These are phyloP conservation scores for Sporobolomyces phaffii DNA, from an alignment of 768 basidiomycete species.

Conservation along the genomic window DNA sequence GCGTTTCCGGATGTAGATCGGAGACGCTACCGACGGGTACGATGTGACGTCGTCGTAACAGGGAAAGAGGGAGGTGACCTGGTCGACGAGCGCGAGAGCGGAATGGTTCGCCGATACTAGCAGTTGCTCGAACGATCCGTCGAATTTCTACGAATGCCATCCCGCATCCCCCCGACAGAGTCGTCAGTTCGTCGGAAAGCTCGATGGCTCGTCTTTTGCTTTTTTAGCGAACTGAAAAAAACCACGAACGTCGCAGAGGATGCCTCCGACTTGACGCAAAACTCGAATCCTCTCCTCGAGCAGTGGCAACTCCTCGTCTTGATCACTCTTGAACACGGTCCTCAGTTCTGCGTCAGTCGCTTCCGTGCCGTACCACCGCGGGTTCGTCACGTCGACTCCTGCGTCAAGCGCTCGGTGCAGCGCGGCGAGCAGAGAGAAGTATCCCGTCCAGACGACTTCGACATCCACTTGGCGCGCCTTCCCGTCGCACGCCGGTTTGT, in stretches of 20 bases:
- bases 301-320: slow-evolving; percentile 63
- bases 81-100: slow-evolving; percentile 65
- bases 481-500: slow-evolving; percentile 58
- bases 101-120: slow-evolving; percentile 59
- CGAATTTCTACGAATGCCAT: slow-evolving; percentile 56
- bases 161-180: too few relatives aligned
- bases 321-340: slow-evolving; percentile 46
- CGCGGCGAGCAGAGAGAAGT: slow-evolving; percentile 79
- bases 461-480: slow-evolving; percentile 46
- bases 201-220: too few relatives aligned
- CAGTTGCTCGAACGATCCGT: slow-evolving; percentile 66
- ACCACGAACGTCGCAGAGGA: slow-evolving; percentile 60
- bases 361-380: slow-evolving; percentile 57
- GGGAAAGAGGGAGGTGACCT: slow-evolving; percentile 65
- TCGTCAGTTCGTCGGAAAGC: too few relatives aligned
- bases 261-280: slow-evolving; percentile 69
- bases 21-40: slow-evolving; percentile 2
- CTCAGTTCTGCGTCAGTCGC: slow-evolving; percentile 51
- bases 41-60: slow-evolving; percentile 59
- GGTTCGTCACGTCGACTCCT: slow-evolving; percentile 70
- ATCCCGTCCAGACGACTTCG: slow-evolving; percentile 63
- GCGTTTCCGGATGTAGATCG: slow-evolving; percentile 77
- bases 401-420: slow-evolving; percentile 78
- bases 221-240: too few relatives aligned
- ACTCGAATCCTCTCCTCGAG: slow-evolving; percentile 64